These are phyloP conservation scores for Nannizziopsis barbatae DNA, from an alignment of 2,329 filamentous ascomycete genomes.

Conservation along the genomic window DNA sequence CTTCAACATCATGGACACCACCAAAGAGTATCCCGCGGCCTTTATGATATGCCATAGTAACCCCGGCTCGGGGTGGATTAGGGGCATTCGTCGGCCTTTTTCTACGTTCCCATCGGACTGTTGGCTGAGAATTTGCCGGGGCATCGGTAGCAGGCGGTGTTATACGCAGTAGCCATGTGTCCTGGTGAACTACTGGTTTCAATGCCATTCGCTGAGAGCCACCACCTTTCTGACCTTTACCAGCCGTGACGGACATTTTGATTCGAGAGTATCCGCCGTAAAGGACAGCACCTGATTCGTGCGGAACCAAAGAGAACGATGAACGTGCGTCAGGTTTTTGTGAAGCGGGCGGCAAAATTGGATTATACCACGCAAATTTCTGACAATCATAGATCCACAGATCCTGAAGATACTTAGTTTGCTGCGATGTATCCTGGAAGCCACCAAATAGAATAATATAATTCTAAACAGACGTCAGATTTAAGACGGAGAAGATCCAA, in stretches of 20 bases:
- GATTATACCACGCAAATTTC: constrained; percentile 73
- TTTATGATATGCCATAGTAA: constrained; percentile 90
- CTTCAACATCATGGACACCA: constrained; percentile 84
- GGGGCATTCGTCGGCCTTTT: constrained; percentile 88
- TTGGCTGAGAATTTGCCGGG: constrained; percentile 53
- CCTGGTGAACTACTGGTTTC: constrained; percentile 82
- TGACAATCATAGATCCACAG: constrained; percentile 92
- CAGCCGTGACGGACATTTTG: constrained; percentile 52
- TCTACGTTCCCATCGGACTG: constrained; percentile 78
- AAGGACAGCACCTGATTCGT: constrained; percentile 78
- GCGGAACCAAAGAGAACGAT: constrained; percentile 82
- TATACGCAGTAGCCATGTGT: constrained; percentile 86
- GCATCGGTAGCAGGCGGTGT: constrained; percentile 59
- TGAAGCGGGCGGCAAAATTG: constrained; percentile 61
- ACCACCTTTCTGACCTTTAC: constrained; percentile 53
- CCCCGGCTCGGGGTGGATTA: constrained; percentile 69
- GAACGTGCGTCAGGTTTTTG: constrained; percentile 84
- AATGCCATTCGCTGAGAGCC: constrained; percentile 56
- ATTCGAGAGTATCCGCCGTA: constrained; percentile 91
- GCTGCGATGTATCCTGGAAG: constrained; percentile 92
- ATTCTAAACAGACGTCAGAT: constrained; percentile 39
- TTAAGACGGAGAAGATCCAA: no score
- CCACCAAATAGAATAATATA: constrained; percentile 93
- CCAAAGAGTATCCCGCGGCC: constrained; percentile 88
- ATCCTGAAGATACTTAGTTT: constrained; percentile 87